Evolutionary conservation across 345 rosid genomes (phyloP).

Genomic region (Alliaria petiolata): DNA sequence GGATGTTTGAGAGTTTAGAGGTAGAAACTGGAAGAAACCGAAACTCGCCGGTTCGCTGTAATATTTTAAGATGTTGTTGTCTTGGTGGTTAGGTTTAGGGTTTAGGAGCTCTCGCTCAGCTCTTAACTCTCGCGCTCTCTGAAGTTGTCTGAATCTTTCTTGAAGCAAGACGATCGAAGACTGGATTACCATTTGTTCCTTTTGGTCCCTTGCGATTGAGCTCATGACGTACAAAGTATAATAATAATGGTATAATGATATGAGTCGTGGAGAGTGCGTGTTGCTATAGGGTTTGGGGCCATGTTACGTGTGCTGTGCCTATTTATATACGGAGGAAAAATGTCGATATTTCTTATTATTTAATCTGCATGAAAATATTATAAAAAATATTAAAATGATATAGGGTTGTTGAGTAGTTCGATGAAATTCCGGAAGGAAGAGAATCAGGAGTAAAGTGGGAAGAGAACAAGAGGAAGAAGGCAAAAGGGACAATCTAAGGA

Average conservation of each 20-base stretch:
- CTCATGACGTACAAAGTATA: constrained; percentile 14
- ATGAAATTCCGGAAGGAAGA: constrained; percentile 46
- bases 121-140: constrained; percentile 59
- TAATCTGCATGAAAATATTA: constrained; percentile 32
- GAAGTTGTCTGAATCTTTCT: constrained; percentile 68
- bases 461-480: constrained; percentile 53
- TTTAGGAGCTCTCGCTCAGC: constrained; percentile 49
- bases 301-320: constrained; percentile 23
- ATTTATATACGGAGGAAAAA: constrained; percentile 33
- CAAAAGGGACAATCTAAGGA: constrained; percentile 51
- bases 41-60: constrained; percentile 38
- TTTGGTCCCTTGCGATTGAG: constrained; percentile 44
- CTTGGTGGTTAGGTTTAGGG: constrained; percentile 34
- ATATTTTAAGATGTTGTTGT: constrained; percentile 17
- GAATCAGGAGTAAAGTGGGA: constrained; percentile 57
- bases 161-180: constrained; percentile 71
- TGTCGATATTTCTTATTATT: constrained; percentile 11
- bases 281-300: constrained; percentile 9
- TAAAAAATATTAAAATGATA: not conserved
- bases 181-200: constrained; percentile 41
- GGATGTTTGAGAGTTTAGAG: constrained; percentile 27
- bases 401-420: constrained; percentile 36
- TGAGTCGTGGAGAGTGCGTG: constrained; percentile 16
- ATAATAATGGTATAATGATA: not conserved
- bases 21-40: constrained; percentile 46